phyloP scores from a whole-genome alignment of 768 basidiomycete species.

The Leccinum disarticulatum region DNA sequence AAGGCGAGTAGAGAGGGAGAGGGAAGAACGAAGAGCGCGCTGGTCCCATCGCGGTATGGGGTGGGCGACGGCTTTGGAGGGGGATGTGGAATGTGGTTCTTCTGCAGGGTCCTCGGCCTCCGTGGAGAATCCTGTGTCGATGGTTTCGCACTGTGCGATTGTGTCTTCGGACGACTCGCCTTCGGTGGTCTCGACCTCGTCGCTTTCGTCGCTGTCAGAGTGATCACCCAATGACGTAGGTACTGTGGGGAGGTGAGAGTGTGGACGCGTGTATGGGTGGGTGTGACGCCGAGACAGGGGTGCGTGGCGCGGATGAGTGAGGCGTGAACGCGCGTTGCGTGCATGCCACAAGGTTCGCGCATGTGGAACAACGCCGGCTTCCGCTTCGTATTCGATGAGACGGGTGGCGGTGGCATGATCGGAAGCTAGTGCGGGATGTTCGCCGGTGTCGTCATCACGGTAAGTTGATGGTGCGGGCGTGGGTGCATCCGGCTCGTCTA shows the following conservation, averaged over 20 bases:
- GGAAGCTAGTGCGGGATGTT: not conserved
- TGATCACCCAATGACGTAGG: constrained; percentile 26
- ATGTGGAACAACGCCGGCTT: not conserved
- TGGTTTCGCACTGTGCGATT: constrained; percentile 7
- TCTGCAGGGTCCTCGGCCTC: constrained; percentile 12
- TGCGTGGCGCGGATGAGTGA: not conserved
- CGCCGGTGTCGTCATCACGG: constrained; percentile 10
- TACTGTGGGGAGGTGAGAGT: constrained; percentile 22
- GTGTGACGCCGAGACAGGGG: not conserved
- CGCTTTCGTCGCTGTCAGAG: constrained; percentile 21
- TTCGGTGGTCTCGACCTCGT: constrained; percentile 17
- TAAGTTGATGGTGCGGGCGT: constrained; percentile 3
- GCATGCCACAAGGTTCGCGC: not conserved
- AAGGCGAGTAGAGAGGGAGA: not conserved
- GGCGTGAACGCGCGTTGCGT: not conserved
- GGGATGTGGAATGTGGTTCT: not conserved
- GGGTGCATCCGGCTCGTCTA: constrained; percentile 10
- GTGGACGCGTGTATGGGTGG: not conserved
- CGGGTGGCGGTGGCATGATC: not conserved
- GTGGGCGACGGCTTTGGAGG: not conserved
- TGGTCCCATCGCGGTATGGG: constrained; percentile 9
- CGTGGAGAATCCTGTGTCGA: constrained; percentile 13
- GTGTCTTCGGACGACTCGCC: constrained; percentile 26
- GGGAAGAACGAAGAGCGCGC: not conserved
- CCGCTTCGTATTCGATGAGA: constrained; percentile 13